Evolutionary conservation across 2,329 filamentous ascomycete species (phyloP), one percentile per base, ranked within the genome.

Genomic region (Metarhizium anisopliae): DNA sequence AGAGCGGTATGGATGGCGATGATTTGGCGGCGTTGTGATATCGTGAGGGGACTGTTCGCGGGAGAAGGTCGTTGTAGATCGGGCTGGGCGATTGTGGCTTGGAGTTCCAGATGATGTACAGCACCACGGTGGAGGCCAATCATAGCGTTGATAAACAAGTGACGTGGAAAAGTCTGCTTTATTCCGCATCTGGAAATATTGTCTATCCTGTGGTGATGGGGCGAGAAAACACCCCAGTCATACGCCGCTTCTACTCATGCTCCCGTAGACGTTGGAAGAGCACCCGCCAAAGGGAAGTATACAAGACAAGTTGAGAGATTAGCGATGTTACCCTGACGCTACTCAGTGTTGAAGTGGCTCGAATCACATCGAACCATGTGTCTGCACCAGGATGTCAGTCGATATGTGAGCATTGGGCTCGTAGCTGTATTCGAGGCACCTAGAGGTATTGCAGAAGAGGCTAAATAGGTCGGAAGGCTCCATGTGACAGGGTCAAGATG

Each of bases 1-100:
- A 75, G 59, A 70, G 35, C 13, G 38, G 18, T 13, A 16, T 73
- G 53, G 67, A 65, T 29, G 38, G 61, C 47, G 73, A 77, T 51
- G 74, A 77, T 16, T 75, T 68, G 5, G 58, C 52, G 11, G 62
- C 50, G 13, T 51, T 66, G 42, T 68, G 59, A 64, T 25, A n/a
- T 18, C 18, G 70, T 30, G 29, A 6, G 16, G 16, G 42, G 42
- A 18, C 7, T 18, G 5, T 20, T 18, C 10, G 18, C n/a, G 4
- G 42, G 3, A 18, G 2, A 16, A 14, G 7, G 42, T 16, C 16
- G 3, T 16, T 25, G 16, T 25, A 25, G 16, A 20, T 16, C 8
- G 7, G 42, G 7, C 2, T 8, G 16, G 14, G 8, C 35, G 38
- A 35, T 35, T 40, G 38, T 40, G 8, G 2, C 38, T 16, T 45